These are phyloP conservation scores for Silene conica DNA, from an alignment of 148 eudicot genomes.

Conservation along the genomic window DNA sequence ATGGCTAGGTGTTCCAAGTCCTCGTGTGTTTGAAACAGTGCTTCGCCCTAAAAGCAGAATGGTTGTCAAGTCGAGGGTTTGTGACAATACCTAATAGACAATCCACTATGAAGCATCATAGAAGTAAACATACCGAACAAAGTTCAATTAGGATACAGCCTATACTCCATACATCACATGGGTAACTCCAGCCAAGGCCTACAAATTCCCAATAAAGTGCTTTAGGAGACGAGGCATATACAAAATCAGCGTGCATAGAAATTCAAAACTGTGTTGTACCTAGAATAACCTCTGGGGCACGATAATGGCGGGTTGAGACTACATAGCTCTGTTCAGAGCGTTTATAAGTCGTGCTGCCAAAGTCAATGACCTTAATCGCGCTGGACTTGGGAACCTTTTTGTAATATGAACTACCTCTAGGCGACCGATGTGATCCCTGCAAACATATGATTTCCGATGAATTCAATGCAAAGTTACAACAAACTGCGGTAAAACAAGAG, in stretches of 20 bases:
- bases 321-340: constrained; percentile 66
- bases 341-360: constrained; percentile 85
- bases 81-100: too few species aligned
- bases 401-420: constrained; percentile 62
- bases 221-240: not conserved
- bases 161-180: constrained; percentile 63
- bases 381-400: constrained; percentile 86
- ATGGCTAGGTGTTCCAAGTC: constrained; percentile 63
- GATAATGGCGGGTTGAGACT: constrained; percentile 81
- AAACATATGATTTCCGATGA: not conserved
- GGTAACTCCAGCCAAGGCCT: constrained; percentile 67
- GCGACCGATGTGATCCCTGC: constrained; percentile 66
- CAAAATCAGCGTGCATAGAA: not conserved
- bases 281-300: constrained; percentile 87
- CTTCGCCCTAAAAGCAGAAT: constrained; percentile 33
- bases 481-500: not conserved
- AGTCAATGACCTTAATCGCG: constrained; percentile 90
- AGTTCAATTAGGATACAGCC: constrained; percentile 58
- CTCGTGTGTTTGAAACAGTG: constrained; percentile 59
- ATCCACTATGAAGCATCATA: too few species aligned
- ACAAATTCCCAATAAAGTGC: not conserved
- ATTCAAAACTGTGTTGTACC: constrained; percentile 31
- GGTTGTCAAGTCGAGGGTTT: too few species aligned
- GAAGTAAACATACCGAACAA: constrained; percentile 17
- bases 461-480: too few species aligned